Evolutionary conservation across 495 filamentous ascomycete species (phyloP), one percentile per base, ranked within the genome.

Genomic region (Aspergillus campestris): DNA sequence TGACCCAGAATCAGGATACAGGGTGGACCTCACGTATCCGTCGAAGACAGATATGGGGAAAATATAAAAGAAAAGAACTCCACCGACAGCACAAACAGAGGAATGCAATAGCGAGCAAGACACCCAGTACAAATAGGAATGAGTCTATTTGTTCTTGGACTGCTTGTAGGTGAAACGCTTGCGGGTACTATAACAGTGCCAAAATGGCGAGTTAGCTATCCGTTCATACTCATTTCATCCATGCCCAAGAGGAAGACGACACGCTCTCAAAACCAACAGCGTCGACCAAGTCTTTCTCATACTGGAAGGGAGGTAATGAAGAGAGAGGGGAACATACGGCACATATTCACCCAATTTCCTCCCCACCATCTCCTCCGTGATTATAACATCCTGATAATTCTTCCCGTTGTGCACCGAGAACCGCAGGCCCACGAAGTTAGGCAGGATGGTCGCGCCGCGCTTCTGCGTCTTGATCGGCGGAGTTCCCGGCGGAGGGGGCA

Each of bases 281-380:
- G 18, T 24, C 18, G 18, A 24, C 18, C 2, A 24, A 24, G 4
- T 24, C 18, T 4, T 24, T 24, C 18, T 24, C 18, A 24, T 4
- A 24, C 2, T 4, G 18, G 18, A 40, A 32, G 44, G 39, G 31
- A 34, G 24, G 10, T 37, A 33, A 46, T 38, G n/a, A 27, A 46
- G n/a, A 34, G 35, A 2, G 34, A 8, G 36, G 24, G 42, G 35
- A 6, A 82, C 90, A 65, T 80, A 95, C 89, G 78, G 57, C 50
- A 89, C 80, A 66, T 95, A 98, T 71, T 97, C 94, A 49, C 92
- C 92, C 58, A 98, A 73, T 69, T 97, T 98, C 64, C 94, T 84
- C 34, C 94, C 92, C 11, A 98, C 94, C 94, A 98, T 97, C 60
- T 97, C 88, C 66, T 96, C 91, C 34, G 89, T 95, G 48, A 98